Conservation (phyloP, 768 basidiomycete species). For the Mrakia hoshinonis region DNA sequence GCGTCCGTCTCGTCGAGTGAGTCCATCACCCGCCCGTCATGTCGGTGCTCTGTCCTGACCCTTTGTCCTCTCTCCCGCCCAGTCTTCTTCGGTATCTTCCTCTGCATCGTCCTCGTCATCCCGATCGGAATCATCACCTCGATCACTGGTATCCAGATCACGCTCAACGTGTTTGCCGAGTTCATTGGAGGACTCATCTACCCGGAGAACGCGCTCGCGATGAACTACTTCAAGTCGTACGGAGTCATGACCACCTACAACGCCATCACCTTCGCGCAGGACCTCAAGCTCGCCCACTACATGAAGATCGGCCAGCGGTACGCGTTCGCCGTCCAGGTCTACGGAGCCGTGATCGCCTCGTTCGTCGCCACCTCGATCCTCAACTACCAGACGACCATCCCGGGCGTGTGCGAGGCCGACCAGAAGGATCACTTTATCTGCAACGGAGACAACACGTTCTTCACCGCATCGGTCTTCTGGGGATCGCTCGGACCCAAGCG, state of each 20-base stretch:
- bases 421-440: constrained; percentile 34
- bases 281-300: constrained; percentile 59
- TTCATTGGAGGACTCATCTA: constrained; percentile 42
- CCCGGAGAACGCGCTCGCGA: constrained; percentile 39
- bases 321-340: constrained; percentile 49
- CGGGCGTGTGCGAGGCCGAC: constrained; percentile 46
- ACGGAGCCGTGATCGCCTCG: constrained; percentile 7
- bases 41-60: no score
- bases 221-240: constrained; percentile 30
- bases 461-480: constrained; percentile 43
- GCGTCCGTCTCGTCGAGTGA: neutral
- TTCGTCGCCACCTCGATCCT: constrained; percentile 35
- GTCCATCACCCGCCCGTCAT: no score
- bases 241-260: constrained; percentile 37
- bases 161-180: constrained; percentile 39
- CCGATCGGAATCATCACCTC: constrained; percentile 60
- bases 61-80: neutral
- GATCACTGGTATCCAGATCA: constrained; percentile 17
- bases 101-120: constrained; percentile 45
- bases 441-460: constrained; percentile 41
- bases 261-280: constrained; percentile 58
- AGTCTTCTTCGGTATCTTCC: constrained; percentile 48
- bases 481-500: constrained; percentile 43
- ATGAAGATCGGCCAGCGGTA: constrained; percentile 69
- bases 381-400: constrained; percentile 38